Conservation (phyloP, 2,329 filamentous ascomycete species). For the Verticillium zaregamsianum region DNA sequence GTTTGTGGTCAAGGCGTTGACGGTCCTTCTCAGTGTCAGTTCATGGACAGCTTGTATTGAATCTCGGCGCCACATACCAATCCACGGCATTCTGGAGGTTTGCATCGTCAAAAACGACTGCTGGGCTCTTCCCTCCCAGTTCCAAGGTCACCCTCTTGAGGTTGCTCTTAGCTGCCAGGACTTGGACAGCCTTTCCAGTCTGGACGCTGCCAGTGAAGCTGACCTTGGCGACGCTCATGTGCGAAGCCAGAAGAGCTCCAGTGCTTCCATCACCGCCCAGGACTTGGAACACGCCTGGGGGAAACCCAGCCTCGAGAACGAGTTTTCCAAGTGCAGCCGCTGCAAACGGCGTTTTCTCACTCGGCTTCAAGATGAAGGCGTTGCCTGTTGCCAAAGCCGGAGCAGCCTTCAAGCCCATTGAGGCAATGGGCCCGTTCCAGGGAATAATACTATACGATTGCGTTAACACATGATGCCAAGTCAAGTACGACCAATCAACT, state of each 20-base stretch:
- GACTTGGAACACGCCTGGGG: conserved; percentile 37
- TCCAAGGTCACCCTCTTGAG: conserved; percentile 69
- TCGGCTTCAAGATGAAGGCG: conserved; percentile 37
- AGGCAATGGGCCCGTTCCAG: conserved; percentile 35
- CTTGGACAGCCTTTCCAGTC: conserved; percentile 64
- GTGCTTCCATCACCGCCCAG: conserved; percentile 35
- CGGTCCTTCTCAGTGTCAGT: background rate
- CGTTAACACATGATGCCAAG: too few species aligned
- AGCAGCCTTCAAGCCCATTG: conserved; percentile 32
- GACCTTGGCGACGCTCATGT: conserved; percentile 47
- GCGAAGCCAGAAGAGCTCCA: conserved; percentile 18
- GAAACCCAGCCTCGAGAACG: conserved; percentile 36
- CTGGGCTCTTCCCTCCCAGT: conserved; percentile 64
- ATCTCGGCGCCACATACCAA: conserved; percentile 13
- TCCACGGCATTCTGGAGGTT: conserved; percentile 55
- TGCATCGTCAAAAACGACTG: conserved; percentile 61
- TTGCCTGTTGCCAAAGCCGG: conserved; percentile 39
- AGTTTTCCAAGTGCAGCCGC: conserved; percentile 29
- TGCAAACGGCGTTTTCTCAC: conserved; percentile 36
- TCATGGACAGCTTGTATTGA: conserved; percentile 1
- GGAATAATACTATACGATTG: conserved; percentile 25
- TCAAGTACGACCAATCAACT: too few species aligned
- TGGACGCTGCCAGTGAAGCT: conserved; percentile 66
- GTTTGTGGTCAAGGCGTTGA: conserved; percentile 57
- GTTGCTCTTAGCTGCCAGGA: conserved; percentile 58